Percentiles rank a stretch among this genome's conserved stretches.
phyloP scores from a whole-genome alignment of 2,329 filamentous ascomycete species.

The Calonectria pauciramosa region DNA sequence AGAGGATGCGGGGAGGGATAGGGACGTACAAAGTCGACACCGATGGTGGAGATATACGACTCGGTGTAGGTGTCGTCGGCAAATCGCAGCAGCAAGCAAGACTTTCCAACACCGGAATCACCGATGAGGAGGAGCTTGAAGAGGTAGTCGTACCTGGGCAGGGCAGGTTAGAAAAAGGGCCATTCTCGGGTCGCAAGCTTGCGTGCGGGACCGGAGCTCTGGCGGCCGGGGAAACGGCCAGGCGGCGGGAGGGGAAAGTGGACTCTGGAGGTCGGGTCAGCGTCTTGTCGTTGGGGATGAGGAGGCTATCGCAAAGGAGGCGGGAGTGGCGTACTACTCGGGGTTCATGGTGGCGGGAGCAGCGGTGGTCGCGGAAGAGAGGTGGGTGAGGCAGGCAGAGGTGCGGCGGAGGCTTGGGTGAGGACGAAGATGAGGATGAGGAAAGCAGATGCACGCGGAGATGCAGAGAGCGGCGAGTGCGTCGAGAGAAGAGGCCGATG shows the following conservation, averaged over 20 bases:
- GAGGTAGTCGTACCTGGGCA: conserved; percentile 96
- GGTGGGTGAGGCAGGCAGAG: neutral
- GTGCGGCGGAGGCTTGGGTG: neutral
- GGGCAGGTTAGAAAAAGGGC: conserved; percentile 42
- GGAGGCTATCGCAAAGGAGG: conserved; percentile 48
- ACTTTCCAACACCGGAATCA: conserved; percentile 99
- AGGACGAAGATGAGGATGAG: conserved; percentile 27
- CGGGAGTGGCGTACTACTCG: conserved; percentile 80
- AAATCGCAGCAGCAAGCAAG: conserved; percentile 96
- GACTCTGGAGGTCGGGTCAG: conserved; percentile 48
- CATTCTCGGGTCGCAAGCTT: conserved; percentile 26
- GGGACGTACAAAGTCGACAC: conserved; percentile 93
- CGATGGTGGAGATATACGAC: conserved; percentile 99
- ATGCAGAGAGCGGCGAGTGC: conserved; percentile 17
- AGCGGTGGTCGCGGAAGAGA: conserved; percentile 27
- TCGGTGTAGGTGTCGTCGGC: conserved; percentile 99
- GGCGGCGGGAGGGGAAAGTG: conserved; percentile 20
- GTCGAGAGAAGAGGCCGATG: conserved; percentile 18
- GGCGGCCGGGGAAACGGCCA: conserved; percentile 4
- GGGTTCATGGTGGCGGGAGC: conserved; percentile 81
- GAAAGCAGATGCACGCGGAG: neutral
- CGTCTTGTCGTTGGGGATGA: conserved; percentile 40
- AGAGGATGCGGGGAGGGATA: neutral
- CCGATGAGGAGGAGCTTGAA: conserved; percentile 99
- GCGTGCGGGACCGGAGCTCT: neutral